Percentiles rank a stretch among this genome's conserved stretches.
Conservation (phyloP, 1,284 basidiomycete species). For the Cystobasidium sp. region DNA sequence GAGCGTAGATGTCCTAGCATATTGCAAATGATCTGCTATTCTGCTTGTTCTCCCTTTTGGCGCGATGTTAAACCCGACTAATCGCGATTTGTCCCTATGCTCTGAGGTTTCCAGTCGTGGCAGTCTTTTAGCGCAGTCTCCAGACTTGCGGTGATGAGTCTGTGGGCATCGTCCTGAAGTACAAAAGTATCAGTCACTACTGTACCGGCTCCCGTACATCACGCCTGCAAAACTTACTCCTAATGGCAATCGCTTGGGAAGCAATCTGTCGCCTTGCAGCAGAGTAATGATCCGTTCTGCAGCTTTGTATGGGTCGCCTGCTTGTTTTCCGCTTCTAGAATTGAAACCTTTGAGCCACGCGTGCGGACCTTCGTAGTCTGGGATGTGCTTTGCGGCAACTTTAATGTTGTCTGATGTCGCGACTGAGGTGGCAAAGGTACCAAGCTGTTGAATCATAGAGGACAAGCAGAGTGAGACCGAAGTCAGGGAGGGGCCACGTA, state of each 20-base stretch:
- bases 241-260: not conserved
- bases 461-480: no score
- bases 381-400: not conserved
- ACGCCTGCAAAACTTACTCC: not conserved
- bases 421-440: conserved; percentile 5
- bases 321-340: not conserved
- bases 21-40: no score
- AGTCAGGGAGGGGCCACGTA: no score
- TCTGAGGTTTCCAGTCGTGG: conserved; percentile 10
- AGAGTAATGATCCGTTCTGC: not conserved
- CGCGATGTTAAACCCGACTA: not conserved
- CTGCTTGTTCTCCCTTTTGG: no score
- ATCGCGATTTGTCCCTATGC: not conserved
- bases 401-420: not conserved
- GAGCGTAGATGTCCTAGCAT: no score
- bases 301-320: conserved; percentile 1
- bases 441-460: not conserved
- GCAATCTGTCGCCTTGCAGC: not conserved
- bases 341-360: not conserved
- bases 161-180: conserved; percentile 1
- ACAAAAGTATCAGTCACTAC: not conserved
- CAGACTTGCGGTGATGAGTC: not conserved
- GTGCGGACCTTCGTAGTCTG: not conserved
- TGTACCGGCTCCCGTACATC: no score
- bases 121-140: not conserved